Evolutionary conservation across 495 filamentous ascomycete genomes (phyloP).

Genomic region (Darksidea phi): DNA sequence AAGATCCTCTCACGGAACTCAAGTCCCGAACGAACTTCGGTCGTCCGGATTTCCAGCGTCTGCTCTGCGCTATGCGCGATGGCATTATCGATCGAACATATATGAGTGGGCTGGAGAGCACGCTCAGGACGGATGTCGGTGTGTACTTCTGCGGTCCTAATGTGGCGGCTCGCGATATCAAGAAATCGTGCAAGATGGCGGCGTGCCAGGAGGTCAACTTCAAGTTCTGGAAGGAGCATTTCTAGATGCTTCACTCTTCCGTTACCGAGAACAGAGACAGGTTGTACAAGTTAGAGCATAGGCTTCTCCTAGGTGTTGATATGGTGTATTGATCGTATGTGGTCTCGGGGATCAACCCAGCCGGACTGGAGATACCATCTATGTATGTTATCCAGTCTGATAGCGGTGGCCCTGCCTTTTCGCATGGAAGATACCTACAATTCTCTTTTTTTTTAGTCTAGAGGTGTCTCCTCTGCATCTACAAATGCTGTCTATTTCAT

Average conservation of each 20-base stretch:
- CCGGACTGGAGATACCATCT: too few relatives aligned
- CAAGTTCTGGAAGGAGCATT: constrained; percentile 99
- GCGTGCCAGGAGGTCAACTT: constrained; percentile 79
- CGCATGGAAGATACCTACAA: too few relatives aligned
- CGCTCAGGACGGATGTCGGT: constrained; percentile 76
- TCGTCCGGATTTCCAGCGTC: constrained; percentile 79
- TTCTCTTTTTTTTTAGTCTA: too few relatives aligned
- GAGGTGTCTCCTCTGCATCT: too few relatives aligned
- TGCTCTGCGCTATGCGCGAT: constrained; percentile 83
- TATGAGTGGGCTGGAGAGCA: constrained; percentile 72
- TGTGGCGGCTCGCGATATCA: constrained; percentile 78
- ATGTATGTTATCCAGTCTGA: too few relatives aligned
- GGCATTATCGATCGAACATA: constrained; percentile 85
- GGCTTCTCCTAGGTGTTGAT: too few relatives aligned
- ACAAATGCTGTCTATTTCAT: too few relatives aligned
- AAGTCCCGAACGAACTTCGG: constrained; percentile 91
- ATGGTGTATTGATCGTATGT: too few relatives aligned
- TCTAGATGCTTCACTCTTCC: constrained; percentile 28
- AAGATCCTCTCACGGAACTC: constrained; percentile 91
- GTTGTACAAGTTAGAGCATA: not conserved
- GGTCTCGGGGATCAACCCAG: not conserved
- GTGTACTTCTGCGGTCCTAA: constrained; percentile 97
- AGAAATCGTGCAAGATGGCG: constrained; percentile 68
- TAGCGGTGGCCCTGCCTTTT: too few relatives aligned
- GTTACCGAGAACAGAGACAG: not conserved